These are phyloP conservation scores for Gremmenia infestans DNA, from an alignment of 2,329 filamentous ascomycete genomes.

Conservation along the genomic window DNA sequence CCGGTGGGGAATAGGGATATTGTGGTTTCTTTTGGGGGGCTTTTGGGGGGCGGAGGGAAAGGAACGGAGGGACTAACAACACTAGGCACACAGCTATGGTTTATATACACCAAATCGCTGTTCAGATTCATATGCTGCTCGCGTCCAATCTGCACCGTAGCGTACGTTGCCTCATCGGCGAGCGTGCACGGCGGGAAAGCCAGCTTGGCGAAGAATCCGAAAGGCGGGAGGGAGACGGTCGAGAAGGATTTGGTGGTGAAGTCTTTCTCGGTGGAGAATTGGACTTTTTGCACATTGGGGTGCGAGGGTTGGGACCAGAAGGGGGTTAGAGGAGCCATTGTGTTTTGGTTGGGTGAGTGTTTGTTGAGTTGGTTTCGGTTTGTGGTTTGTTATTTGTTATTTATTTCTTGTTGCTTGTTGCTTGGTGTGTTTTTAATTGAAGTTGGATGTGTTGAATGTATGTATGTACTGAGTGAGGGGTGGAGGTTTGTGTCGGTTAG, in stretches of 20 bases:
- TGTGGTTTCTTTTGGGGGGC: neutral
- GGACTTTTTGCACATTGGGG: slow-evolving; percentile 51
- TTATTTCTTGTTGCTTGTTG: neutral
- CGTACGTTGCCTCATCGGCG: slow-evolving; percentile 54
- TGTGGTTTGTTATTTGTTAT: neutral
- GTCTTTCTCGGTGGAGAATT: slow-evolving; percentile 42
- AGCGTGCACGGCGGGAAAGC: slow-evolving; percentile 57
- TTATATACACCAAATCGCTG: slow-evolving; percentile 62
- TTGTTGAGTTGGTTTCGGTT: neutral
- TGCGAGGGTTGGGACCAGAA: slow-evolving; percentile 57
- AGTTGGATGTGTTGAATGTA: neutral
- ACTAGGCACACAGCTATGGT: slow-evolving; percentile 63
- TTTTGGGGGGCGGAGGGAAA: too few relatives aligned
- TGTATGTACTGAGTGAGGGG: neutral
- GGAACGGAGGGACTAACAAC: slow-evolving; percentile 43
- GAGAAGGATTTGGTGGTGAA: slow-evolving; percentile 59
- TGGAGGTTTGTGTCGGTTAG: neutral
- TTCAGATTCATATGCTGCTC: slow-evolving; percentile 57
- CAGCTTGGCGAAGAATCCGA: slow-evolving; percentile 62
- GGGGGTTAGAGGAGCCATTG: slow-evolving; percentile 51
- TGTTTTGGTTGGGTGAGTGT: neutral
- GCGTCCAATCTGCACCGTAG: slow-evolving; percentile 56
- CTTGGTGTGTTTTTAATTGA: neutral
- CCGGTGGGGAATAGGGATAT: too few relatives aligned
- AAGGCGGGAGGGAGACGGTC: slow-evolving; percentile 50